These are phyloP conservation scores for Parascedosporium putredinis DNA, from an alignment of 2,329 filamentous ascomycete genomes.

Conservation along the genomic window DNA sequence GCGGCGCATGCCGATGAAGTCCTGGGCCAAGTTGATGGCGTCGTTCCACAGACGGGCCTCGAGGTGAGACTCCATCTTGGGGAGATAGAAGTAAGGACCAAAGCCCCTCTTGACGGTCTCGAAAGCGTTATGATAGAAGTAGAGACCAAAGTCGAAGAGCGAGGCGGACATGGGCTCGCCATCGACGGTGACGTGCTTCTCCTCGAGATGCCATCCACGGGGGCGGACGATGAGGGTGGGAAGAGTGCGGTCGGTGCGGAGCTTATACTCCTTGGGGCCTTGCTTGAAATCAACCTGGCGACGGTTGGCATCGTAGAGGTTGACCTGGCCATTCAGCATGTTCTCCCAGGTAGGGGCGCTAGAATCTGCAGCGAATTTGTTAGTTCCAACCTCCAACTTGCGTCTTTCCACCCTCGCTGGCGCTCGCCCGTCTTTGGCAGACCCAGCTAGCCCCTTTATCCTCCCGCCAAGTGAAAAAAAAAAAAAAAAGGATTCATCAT, in stretches of 20 bases:
- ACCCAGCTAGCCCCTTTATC: too few relatives aligned
- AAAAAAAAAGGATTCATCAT: too few relatives aligned
- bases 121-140: slow-evolving; percentile 97
- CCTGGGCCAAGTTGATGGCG: slow-evolving; percentile 89
- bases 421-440: neutral
- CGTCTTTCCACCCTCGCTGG: neutral
- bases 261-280: slow-evolving; percentile 92
- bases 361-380: slow-evolving; percentile 52
- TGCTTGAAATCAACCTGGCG: slow-evolving; percentile 94
- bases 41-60: slow-evolving; percentile 98
- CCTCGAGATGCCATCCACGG: slow-evolving; percentile 94
- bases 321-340: slow-evolving; percentile 97
- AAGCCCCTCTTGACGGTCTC: slow-evolving; percentile 75
- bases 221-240: slow-evolving; percentile 92
- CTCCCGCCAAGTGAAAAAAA: neutral
- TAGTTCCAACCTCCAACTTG: neutral
- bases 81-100: slow-evolving; percentile 95
- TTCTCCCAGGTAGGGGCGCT: slow-evolving; percentile 97
- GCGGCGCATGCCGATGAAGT: slow-evolving; percentile 78
- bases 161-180: slow-evolving; percentile 87
- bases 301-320: slow-evolving; percentile 92
- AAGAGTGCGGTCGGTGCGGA: slow-evolving; percentile 74
- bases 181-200: slow-evolving; percentile 95
- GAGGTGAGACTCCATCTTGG: slow-evolving; percentile 96
- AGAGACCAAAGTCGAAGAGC: slow-evolving; percentile 95